These are phyloP conservation scores for Hyphopichia fennica DNA, from an alignment of 1,139 yeast genomes.

Conservation along the genomic window DNA sequence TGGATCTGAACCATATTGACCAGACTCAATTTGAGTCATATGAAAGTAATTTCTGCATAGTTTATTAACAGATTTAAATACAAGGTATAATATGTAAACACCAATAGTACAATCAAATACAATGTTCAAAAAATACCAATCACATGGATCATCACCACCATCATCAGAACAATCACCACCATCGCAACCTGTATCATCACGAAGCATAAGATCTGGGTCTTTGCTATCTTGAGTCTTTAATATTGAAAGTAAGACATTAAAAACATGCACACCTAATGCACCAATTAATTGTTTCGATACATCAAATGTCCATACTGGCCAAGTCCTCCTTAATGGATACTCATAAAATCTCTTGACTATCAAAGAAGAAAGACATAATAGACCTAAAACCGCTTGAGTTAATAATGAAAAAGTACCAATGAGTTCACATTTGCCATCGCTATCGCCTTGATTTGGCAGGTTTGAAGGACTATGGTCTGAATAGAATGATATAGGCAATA, in stretches of 20 bases:
- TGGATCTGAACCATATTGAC: slow-evolving; percentile 67
- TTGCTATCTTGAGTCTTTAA: slow-evolving; percentile 34
- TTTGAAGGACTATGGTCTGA: neutral
- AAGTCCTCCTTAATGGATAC: slow-evolving; percentile 74
- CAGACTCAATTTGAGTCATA: slow-evolving; percentile 65
- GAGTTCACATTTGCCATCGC: slow-evolving; percentile 53
- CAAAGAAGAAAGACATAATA: slow-evolving; percentile 71
- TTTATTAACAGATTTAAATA: slow-evolving; percentile 46
- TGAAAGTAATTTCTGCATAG: slow-evolving; percentile 35
- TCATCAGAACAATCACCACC: slow-evolving; percentile 9
- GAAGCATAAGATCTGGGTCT: slow-evolving; percentile 13
- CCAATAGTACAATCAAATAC: slow-evolving; percentile 95
- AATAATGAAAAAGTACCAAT: slow-evolving; percentile 71
- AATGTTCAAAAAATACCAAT: slow-evolving; percentile 89
- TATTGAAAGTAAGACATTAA: slow-evolving; percentile 75
- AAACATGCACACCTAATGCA: slow-evolving; percentile 76
- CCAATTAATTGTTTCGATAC: slow-evolving; percentile 89
- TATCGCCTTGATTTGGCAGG: neutral
- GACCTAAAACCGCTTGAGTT: slow-evolving; percentile 68
- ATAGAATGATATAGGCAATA: slow-evolving; percentile 10
- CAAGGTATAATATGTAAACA: slow-evolving; percentile 71
- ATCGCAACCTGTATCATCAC: neutral
- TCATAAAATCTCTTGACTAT: slow-evolving; percentile 77
- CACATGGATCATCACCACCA: slow-evolving; percentile 60
- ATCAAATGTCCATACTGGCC: slow-evolving; percentile 88